Evolutionary conservation across 108 stramenopile genomes (phyloP).

Genomic region (Discostella stelligeroides): DNA sequence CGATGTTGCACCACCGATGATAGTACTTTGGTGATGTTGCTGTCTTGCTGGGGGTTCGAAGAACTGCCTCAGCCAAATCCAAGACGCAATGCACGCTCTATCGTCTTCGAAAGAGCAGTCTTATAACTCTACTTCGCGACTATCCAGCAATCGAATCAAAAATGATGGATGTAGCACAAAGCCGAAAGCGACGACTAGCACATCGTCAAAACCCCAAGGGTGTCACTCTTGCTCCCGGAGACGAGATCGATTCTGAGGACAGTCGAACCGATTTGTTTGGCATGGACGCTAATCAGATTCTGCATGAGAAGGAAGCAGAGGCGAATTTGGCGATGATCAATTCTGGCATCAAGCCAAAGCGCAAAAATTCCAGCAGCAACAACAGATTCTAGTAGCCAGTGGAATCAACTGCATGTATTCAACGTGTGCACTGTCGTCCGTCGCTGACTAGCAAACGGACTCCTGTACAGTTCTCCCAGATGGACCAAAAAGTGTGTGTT

Average conservation of each 20-base stretch:
- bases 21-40: slow-evolving; percentile 66
- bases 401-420: no score
- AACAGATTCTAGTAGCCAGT: no score
- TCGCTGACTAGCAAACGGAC: no score
- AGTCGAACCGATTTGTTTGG: slow-evolving; percentile 52
- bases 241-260: slow-evolving; percentile 61
- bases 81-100: slow-evolving; percentile 63
- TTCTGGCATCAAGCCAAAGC: slow-evolving; percentile 25
- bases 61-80: slow-evolving; percentile 60
- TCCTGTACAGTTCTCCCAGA: no score
- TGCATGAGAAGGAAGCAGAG: slow-evolving; percentile 38
- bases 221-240: slow-evolving; percentile 28
- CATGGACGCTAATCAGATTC: slow-evolving; percentile 35
- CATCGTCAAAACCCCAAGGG: slow-evolving; percentile 41
- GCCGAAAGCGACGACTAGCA: slow-evolving; percentile 41
- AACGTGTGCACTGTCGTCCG: no score
- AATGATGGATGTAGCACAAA: slow-evolving; percentile 55
- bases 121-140: slow-evolving; percentile 44
- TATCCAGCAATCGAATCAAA: slow-evolving; percentile 49
- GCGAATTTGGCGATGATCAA: slow-evolving; percentile 14
- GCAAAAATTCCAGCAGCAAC: not conserved
- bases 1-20: not conserved
- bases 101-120: slow-evolving; percentile 35
- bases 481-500: no score
- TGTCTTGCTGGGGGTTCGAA: slow-evolving; percentile 40